phyloP scores from a whole-genome alignment of 2,329 filamentous ascomycete genomes.

The Zymoseptoria crescenta region DNA sequence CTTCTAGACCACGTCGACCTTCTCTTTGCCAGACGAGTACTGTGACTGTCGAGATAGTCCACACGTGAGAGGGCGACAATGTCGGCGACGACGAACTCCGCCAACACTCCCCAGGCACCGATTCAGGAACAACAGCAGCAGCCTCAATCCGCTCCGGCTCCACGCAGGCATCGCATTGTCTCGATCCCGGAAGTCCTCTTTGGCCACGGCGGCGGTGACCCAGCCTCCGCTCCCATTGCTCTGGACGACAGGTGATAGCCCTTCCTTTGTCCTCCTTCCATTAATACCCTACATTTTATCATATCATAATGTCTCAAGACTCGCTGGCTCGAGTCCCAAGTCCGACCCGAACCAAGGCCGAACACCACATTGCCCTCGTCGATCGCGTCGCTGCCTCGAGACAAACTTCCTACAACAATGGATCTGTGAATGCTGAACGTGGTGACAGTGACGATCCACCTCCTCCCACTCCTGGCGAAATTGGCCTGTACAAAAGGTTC shows the following conservation, averaged over 20 bases:
- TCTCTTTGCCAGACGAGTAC: neutral
- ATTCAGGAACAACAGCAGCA: neutral
- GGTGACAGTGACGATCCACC: constrained; percentile 22
- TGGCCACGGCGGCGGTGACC: constrained; percentile 11
- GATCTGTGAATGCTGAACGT: constrained; percentile 19
- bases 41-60: neutral
- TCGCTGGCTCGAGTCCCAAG: constrained; percentile 19
- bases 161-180: constrained; percentile 6
- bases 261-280: constrained; percentile 4
- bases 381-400: constrained; percentile 40
- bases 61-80: neutral
- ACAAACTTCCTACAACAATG: constrained; percentile 8
- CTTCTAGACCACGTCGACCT: too few relatives aligned
- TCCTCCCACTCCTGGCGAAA: constrained; percentile 7
- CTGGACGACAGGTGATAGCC: constrained; percentile 20
- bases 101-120: neutral
- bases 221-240: constrained; percentile 12
- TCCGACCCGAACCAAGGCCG: constrained; percentile 18
- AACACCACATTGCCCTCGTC: constrained; percentile 61
- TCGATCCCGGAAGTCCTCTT: constrained; percentile 10
- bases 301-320: constrained; percentile 20
- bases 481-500: constrained; percentile 19
- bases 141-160: constrained; percentile 1
- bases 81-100: constrained; percentile 2
- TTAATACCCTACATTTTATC: constrained; percentile 3